Percentiles rank a stretch among this genome's conserved stretches.
phyloP scores from a whole-genome alignment of 1,139 yeast species.

The Candida sp. region DNA sequence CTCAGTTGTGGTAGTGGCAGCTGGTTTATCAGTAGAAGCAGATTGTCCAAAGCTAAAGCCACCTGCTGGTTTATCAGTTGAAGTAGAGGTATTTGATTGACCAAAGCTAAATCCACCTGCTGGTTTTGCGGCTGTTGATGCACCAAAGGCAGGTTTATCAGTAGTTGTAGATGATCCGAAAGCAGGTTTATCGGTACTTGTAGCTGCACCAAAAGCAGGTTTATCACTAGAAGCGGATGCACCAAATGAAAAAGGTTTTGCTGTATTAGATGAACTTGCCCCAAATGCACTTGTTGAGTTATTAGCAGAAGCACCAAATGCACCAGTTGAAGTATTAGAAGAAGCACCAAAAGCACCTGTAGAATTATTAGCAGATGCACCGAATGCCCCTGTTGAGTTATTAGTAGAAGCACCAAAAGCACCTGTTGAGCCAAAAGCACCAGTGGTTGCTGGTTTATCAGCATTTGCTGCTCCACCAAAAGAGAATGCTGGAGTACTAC shows the following conservation, averaged over 20 bases:
- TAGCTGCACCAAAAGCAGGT: conserved; percentile 1
- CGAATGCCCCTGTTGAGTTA: conserved; percentile 6
- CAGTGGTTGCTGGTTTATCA: conserved; percentile 3
- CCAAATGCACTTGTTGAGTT: conserved; percentile 8
- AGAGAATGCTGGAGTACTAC: conserved; percentile 4
- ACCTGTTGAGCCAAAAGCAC: conserved; percentile 2
- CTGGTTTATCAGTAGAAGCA: neutral
- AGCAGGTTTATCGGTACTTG: conserved; percentile 13
- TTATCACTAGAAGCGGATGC: conserved; percentile 1
- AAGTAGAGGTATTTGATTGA: neutral
- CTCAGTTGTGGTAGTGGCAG: conserved; percentile 4
- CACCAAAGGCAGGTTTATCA: conserved; percentile 4
- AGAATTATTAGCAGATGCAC: conserved; percentile 1
- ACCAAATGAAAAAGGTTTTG: neutral
- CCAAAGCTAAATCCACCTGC: conserved; percentile 16
- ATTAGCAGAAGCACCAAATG: conserved; percentile 1
- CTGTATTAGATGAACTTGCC: neutral
- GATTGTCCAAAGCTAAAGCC: conserved; percentile 10
- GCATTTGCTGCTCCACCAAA: conserved; percentile 7
- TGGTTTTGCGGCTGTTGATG: no score
- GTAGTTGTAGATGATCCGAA: conserved; percentile 4
- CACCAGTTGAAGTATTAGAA: conserved; percentile 1
- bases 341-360: neutral
- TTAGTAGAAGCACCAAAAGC: conserved; percentile 2
- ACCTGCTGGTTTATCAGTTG: conserved; percentile 8